Evolutionary conservation across 179 eudicot species (phyloP), one percentile per base, ranked within the genome.

Genomic region (Silene noctiflora): DNA sequence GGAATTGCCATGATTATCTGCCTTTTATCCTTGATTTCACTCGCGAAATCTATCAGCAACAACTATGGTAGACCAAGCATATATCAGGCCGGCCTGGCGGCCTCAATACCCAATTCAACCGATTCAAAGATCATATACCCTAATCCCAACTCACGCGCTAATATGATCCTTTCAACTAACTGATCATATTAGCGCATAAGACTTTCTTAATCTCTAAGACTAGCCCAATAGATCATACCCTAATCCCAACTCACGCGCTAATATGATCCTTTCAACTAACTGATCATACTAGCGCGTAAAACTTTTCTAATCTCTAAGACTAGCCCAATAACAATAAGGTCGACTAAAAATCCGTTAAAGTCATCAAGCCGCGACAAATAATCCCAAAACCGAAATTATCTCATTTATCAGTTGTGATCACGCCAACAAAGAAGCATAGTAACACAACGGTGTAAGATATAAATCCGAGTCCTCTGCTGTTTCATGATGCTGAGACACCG

Each of bases 351-450:
- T 13, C 11, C 48, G 11, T 42, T 53, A 53, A 53, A 16, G 20
- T 56, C 60, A 56, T 56, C 4, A 4, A 7, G 19, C 59, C n/a
- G 19, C 20, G 59, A 51, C 59, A 53, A 53, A 19, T 53, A 1
- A 16, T 16, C 19, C 59, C 1, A 4, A 53, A 53, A 53, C 16
- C 53, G 53, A 12, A n/a, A 4, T 56, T n/a, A 17, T 0, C 4
- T n/a, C 60, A 56, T n/a, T n/a, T 56, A 56, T 69, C 7, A 44
- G 13, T 55, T 79, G 4, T 85, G 83, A 59, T 85, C 86, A 69
- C 73, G 85, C 88, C 88, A 88, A 73, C 92, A 88, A n/a, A 88
- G 75, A 55, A 88, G 92, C 90, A 87, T 88, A n/a, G 84, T 76
- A 19, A 89, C 85, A 55, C 90, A 89, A 1, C 89, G 86, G 1